A percentile compares a stretch with the other conserved stretches of the same genome.
Conservation (phyloP, 2,329 filamentous ascomycete species). For the Fusarium austroafricanum region DNA sequence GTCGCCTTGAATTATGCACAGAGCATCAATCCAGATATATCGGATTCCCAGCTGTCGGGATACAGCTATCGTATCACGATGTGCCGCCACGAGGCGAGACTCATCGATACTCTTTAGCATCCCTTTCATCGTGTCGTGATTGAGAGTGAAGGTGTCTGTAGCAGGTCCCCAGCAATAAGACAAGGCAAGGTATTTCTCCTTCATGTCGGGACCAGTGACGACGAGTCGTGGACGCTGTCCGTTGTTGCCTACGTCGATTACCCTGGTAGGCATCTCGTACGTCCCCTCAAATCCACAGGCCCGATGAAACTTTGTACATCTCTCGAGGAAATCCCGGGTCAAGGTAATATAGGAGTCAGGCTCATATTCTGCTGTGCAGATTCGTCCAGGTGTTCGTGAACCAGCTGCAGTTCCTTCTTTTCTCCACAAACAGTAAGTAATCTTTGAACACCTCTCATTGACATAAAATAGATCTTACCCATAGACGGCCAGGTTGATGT, state of each 20-base stretch:
- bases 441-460: accelerated
- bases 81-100: not conserved
- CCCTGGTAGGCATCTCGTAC: slow-evolving; percentile 8
- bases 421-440: not conserved
- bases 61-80: not conserved
- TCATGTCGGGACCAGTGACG: not conserved
- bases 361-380: slow-evolving; percentile 5
- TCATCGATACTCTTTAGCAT: not conserved
- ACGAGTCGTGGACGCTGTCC: not conserved
- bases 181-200: not conserved
- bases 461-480: not conserved
- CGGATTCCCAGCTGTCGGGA: not conserved
- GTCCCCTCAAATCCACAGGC: not conserved
- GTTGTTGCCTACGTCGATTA: slow-evolving; percentile 3
- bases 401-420: not conserved
- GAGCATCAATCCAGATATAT: slow-evolving; percentile 9
- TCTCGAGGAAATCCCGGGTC: not conserved
- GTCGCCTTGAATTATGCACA: slow-evolving; percentile 3
- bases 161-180: slow-evolving; percentile 23
- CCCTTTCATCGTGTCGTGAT: not conserved
- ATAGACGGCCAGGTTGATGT: slow-evolving; percentile 2
- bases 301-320: not conserved
- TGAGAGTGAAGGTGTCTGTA: slow-evolving; percentile 17
- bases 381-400: not conserved
- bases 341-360: not conserved